phyloP scores from a whole-genome alignment of 2,329 filamentous ascomycete genomes.

The Colletotrichum godetiae region DNA sequence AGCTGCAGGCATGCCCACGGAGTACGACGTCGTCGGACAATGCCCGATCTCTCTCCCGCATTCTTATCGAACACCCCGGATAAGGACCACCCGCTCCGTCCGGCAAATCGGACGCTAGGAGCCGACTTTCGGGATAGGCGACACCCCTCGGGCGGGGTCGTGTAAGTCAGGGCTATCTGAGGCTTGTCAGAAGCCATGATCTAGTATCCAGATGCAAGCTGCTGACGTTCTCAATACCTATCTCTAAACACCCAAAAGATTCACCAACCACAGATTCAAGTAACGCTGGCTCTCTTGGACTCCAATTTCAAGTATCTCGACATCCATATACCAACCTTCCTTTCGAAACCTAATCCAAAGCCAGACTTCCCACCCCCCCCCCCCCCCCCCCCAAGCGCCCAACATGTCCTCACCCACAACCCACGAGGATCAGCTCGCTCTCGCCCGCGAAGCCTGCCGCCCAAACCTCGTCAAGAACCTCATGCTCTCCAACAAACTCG shows the following conservation, averaged over 20 bases:
- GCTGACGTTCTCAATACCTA: not conserved
- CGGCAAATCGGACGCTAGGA: not conserved
- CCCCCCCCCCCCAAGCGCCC: not conserved
- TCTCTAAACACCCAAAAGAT: not conserved
- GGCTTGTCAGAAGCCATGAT: not conserved
- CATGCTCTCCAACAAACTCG: constrained; percentile 12
- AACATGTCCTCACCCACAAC: not conserved
- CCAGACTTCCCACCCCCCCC: too few relatives aligned
- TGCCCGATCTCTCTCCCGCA: constrained; percentile 18
- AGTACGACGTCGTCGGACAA: not conserved
- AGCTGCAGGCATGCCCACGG: not conserved
- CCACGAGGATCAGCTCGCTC: constrained; percentile 4
- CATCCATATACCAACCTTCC: not conserved
- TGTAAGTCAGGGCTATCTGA: not conserved
- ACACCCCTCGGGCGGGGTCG: not conserved
- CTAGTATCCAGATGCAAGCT: not conserved
- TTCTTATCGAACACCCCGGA: constrained; percentile 3
- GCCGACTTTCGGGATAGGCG: not conserved
- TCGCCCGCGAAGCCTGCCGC: constrained; percentile 13
- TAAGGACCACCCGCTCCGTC: not conserved
- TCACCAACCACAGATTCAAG: not conserved
- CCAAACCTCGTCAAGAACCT: constrained; percentile 21
- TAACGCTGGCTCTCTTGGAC: not conserved
- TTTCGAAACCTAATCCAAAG: too few relatives aligned
- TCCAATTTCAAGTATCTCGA: not conserved